A percentile compares a stretch with the other conserved stretches of the same genome.
Evolutionary conservation across 345 rosid genomes (phyloP).

Genomic region (Hirschfeldia incana): DNA sequence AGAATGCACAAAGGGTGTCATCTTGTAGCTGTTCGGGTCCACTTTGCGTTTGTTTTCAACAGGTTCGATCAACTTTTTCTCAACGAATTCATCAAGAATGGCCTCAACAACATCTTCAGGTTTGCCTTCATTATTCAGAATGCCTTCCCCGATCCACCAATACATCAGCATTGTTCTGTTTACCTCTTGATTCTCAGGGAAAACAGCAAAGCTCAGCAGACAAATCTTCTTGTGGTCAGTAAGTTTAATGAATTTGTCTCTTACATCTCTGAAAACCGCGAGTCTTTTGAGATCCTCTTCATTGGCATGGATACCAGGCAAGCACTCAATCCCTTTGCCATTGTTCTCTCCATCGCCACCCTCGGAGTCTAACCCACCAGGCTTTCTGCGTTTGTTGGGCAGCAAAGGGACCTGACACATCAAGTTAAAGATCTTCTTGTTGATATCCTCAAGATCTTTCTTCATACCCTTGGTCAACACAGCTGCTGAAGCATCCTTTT

Average conservation of each 20-base stretch:
- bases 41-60: neutral
- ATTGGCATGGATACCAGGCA: slow-evolving; percentile 26
- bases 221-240: slow-evolving; percentile 20
- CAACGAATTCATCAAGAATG: neutral
- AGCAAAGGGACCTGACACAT: slow-evolving; percentile 38
- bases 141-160: neutral
- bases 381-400: slow-evolving; percentile 23
- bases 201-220: slow-evolving; percentile 31
- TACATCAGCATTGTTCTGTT: neutral
- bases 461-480: neutral
- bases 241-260: slow-evolving; percentile 12
- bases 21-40: neutral
- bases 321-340: slow-evolving; percentile 14
- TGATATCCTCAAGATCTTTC: slow-evolving; percentile 24
- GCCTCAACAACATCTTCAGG: neutral
- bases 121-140: neutral
- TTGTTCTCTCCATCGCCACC: neutral
- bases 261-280: neutral
- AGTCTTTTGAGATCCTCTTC: neutral
- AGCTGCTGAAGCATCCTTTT: neutral
- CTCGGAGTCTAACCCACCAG: neutral
- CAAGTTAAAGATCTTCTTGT: slow-evolving; percentile 41
- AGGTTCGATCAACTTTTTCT: neutral
- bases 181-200: neutral
- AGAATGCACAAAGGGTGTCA: slow-evolving; percentile 43